A percentile compares a stretch with the other conserved stretches of the same genome.
phyloP scores from a whole-genome alignment of 1,139 yeast genomes.

The Kodamaea sp. region DNA sequence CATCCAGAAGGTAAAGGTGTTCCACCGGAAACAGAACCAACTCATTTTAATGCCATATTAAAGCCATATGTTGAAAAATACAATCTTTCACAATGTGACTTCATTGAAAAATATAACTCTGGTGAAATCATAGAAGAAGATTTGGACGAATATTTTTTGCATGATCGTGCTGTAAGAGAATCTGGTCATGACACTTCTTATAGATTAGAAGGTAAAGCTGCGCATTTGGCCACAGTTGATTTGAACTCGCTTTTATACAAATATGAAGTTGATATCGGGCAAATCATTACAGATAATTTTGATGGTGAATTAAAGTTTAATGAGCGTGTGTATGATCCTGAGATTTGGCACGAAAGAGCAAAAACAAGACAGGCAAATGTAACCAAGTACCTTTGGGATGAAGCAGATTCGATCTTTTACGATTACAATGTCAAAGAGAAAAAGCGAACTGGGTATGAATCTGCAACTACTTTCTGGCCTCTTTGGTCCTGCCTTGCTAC shows the following conservation, averaged over 20 bases:
- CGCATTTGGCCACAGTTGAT: slow-evolving; percentile 87
- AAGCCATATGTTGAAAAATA: slow-evolving; percentile 67
- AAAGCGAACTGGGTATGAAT: slow-evolving; percentile 64
- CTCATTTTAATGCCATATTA: slow-evolving; percentile 77
- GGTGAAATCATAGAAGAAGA: slow-evolving; percentile 68
- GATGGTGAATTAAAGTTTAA: slow-evolving; percentile 43
- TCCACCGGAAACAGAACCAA: slow-evolving; percentile 95
- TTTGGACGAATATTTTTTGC: slow-evolving; percentile 82
- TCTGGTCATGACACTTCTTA: slow-evolving; percentile 96
- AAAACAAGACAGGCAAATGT: slow-evolving; percentile 51
- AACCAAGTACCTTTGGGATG: slow-evolving; percentile 81
- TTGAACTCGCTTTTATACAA: slow-evolving; percentile 82
- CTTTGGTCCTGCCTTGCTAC: slow-evolving; percentile 81
- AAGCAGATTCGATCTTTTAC: slow-evolving; percentile 69
- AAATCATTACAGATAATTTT: slow-evolving; percentile 55
- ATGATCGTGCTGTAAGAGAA: slow-evolving; percentile 94
- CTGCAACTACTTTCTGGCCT: slow-evolving; percentile 93
- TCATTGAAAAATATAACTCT: slow-evolving; percentile 65
- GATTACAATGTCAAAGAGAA: slow-evolving; percentile 72
- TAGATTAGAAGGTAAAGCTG: slow-evolving; percentile 86
- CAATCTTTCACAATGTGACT: slow-evolving; percentile 59
- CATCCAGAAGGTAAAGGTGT: slow-evolving; percentile 88
- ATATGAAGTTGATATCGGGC: slow-evolving; percentile 83
- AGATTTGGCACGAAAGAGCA: slow-evolving; percentile 61
- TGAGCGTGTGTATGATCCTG: slow-evolving; percentile 45